Evolutionary conservation across 225 moss, liverwort and hornwort species (phyloP).

Genomic region (Thuidium tamariscinum): DNA sequence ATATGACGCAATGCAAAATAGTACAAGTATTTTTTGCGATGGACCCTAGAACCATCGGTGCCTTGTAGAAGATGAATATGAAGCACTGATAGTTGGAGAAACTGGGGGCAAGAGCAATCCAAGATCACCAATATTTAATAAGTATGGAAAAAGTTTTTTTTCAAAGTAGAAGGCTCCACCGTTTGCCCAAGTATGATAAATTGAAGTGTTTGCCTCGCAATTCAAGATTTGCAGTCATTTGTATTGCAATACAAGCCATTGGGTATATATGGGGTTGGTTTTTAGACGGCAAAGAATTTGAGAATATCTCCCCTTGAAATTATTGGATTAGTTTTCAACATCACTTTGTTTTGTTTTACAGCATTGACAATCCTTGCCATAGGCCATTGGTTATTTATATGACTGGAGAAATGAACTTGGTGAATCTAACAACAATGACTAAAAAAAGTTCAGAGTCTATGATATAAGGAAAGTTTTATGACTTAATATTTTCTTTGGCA

Average conservation of each 20-base stretch:
- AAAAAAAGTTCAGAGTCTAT: rapidly evolving
- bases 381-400: not conserved
- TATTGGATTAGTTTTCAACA: not conserved
- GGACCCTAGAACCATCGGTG: too few species aligned
- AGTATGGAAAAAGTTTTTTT: not conserved
- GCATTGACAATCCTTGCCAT: not conserved
- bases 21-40: too few species aligned
- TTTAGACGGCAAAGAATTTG: rapidly evolving
- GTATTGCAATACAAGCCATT: not conserved
- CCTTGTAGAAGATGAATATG: too few species aligned
- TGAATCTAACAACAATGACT: rapidly evolving
- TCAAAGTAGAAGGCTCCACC: rapidly evolving
- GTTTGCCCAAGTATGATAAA: not conserved
- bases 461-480: rapidly evolving
- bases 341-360: not conserved
- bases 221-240: not conserved
- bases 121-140: not conserved
- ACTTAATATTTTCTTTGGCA: rapidly evolving
- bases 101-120: not conserved
- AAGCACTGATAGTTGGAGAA: too few species aligned
- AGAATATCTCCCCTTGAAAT: not conserved
- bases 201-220: not conserved
- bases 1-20: too few species aligned
- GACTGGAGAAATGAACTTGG: not conserved
- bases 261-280: not conserved